These are phyloP conservation scores for Grigorovia jiainica DNA, from an alignment of 805 yeast genomes.

Conservation along the genomic window DNA sequence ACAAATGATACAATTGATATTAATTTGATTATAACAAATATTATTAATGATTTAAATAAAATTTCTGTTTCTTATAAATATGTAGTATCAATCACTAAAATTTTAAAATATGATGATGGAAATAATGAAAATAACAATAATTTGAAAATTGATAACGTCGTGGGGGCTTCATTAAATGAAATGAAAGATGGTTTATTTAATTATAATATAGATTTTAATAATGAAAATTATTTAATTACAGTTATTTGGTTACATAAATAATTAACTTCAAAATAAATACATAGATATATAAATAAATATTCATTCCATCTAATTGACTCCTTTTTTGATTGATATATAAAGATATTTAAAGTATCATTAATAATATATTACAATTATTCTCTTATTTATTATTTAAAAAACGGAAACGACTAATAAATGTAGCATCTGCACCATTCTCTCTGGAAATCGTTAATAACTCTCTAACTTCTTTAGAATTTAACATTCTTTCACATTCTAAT, in stretches of 20 bases:
- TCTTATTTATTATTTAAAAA: no score
- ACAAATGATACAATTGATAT: not conserved
- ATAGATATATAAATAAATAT: no score
- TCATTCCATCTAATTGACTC: no score
- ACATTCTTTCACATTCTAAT: not conserved
- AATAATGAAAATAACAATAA: constrained; percentile 4
- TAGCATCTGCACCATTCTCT: constrained; percentile 6
- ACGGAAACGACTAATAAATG: constrained; percentile 7
- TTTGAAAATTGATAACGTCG: constrained; percentile 26
- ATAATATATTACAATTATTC: not conserved
- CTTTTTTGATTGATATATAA: not conserved
- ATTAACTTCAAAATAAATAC: no score
- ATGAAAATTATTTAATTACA: constrained; percentile 20
- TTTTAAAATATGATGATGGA: constrained; percentile 20
- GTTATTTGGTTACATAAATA: constrained; percentile 28
- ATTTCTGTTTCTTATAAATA: constrained; percentile 51
- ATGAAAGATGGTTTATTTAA: constrained; percentile 45
- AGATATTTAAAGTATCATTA: no score
- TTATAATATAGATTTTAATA: constrained; percentile 17
- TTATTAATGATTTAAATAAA: constrained; percentile 31
- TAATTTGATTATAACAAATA: constrained; percentile 22
- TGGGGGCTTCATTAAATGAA: constrained; percentile 51
- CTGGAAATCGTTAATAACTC: constrained; percentile 10
- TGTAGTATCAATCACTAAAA: constrained; percentile 36
- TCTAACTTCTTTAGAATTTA: constrained; percentile 9